Conservation (phyloP, 768 basidiomycete genomes). For the Hemileccinum impolitum region DNA sequence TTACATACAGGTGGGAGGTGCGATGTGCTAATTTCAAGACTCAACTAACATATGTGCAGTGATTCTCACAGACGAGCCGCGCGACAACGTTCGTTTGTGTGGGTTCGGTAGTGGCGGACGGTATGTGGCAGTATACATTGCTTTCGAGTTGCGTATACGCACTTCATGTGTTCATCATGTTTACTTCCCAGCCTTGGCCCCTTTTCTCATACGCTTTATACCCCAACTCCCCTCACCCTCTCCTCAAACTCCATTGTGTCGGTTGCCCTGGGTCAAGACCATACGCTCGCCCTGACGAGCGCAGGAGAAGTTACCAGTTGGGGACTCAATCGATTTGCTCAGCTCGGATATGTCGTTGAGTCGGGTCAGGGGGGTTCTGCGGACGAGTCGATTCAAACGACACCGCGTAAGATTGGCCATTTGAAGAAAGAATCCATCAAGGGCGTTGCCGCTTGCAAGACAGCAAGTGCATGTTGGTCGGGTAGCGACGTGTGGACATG, state of each 20-base stretch:
- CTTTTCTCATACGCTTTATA: constrained; percentile 75
- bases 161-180: no score
- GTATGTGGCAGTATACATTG: constrained; percentile 42
- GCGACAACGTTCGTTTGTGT: constrained; percentile 77
- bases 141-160: not conserved
- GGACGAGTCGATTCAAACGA: constrained; percentile 75
- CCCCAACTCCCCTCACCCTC: constrained; percentile 57
- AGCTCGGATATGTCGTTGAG: constrained; percentile 86
- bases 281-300: constrained; percentile 81
- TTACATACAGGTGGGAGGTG: constrained; percentile 71
- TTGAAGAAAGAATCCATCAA: constrained; percentile 74
- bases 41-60: constrained; percentile 22
- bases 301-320: constrained; percentile 84
- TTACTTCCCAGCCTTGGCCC: constrained; percentile 63
- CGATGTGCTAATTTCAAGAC: not conserved
- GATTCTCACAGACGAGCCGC: constrained; percentile 69
- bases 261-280: constrained; percentile 90
- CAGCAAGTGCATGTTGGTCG: constrained; percentile 89
- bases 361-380: constrained; percentile 37
- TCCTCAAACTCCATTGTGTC: constrained; percentile 54
- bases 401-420: constrained; percentile 72
- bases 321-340: constrained; percentile 87
- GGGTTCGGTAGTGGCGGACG: constrained; percentile 89
- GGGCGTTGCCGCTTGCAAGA: constrained; percentile 85
- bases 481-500: constrained; percentile 71